Conservation (phyloP, 2,329 filamentous ascomycete genomes). For the Sporothrix brunneoviolacea region DNA sequence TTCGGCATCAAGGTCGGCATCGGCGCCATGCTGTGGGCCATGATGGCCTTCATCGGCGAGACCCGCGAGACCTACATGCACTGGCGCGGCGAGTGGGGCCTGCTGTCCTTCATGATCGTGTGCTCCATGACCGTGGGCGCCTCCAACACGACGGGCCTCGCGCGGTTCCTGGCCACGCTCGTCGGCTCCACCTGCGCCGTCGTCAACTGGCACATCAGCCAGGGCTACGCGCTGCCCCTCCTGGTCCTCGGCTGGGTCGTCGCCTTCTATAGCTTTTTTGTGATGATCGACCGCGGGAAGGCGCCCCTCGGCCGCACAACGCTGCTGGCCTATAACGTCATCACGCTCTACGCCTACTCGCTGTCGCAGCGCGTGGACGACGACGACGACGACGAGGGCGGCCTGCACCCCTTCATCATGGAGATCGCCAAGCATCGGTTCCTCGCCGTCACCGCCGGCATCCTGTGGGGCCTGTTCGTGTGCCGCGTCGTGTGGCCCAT, state of each 20-base stretch:
- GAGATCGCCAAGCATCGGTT: conserved; percentile 86
- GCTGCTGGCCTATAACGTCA: conserved; percentile 92
- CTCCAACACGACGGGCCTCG: conserved; percentile 83
- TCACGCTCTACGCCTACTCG: conserved; percentile 88
- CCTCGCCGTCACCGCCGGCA: conserved; percentile 76
- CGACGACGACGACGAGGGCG: conserved; percentile 83
- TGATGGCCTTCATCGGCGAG: conserved; percentile 74
- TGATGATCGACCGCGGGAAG: conserved; percentile 77
- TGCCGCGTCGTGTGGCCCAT: conserved; percentile 92
- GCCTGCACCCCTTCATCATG: conserved; percentile 72
- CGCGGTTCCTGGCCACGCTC: conserved; percentile 80
- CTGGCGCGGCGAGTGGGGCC: conserved; percentile 94
- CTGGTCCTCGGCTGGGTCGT: conserved; percentile 76
- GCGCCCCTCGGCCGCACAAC: conserved; percentile 91
- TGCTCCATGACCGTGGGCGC: conserved; percentile 97
- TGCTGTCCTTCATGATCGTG: conserved; percentile 96
- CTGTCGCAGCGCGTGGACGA: conserved; percentile 73
- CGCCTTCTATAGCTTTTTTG: conserved; percentile 77
- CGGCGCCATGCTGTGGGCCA: conserved; percentile 80
- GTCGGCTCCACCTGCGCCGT: conserved; percentile 72
- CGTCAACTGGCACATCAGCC: conserved; percentile 68
- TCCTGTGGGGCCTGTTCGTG: conserved; percentile 85
- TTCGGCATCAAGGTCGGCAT: conserved; percentile 92
- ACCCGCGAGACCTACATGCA: conserved; percentile 75
- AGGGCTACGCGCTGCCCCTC: conserved; percentile 68